Percentiles rank a stretch among this genome's conserved stretches.
Conservation (phyloP, 257 asterid genomes). For the Solanum okadae region DNA sequence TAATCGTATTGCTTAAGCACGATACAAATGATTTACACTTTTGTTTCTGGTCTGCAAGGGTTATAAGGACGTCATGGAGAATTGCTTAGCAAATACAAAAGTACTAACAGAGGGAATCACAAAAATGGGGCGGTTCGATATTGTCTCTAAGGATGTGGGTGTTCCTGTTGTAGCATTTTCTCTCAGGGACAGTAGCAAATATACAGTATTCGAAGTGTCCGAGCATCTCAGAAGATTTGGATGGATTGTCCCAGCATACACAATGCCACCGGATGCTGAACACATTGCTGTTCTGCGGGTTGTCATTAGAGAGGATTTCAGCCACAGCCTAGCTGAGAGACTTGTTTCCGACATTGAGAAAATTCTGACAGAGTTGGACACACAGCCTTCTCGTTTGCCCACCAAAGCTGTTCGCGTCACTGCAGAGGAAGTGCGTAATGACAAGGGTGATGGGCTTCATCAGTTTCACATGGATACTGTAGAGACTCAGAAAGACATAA, state of each 20-base stretch:
- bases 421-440: conserved; percentile 5
- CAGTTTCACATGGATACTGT: conserved; percentile 5
- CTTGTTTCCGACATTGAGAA: conserved; percentile 37
- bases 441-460: background rate
- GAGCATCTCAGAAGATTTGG: conserved; percentile 65
- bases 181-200: conserved; percentile 52
- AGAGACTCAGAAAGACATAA: conserved; percentile 22
- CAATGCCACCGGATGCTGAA: conserved; percentile 71
- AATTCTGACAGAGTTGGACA: conserved; percentile 46
- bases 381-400: conserved; percentile 22
- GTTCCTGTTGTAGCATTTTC: conserved; percentile 66
- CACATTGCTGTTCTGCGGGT: conserved; percentile 49
- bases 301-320: conserved; percentile 65
- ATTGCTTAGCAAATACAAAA: conserved; percentile 41
- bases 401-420: conserved; percentile 17
- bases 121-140: conserved; percentile 39
- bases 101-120: conserved; percentile 41
- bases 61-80: conserved; percentile 55
- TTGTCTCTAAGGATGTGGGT: conserved; percentile 60
- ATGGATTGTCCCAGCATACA: conserved; percentile 80
- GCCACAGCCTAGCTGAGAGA: conserved; percentile 53
- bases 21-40: background rate
- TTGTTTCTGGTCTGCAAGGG: conserved; percentile 28
- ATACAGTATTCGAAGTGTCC: conserved; percentile 54
- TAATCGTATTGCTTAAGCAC: background rate